Base-by-base conservation (phyloP, 2,329 filamentous ascomycete species). In the Ceratocystis colombiana region DNA sequence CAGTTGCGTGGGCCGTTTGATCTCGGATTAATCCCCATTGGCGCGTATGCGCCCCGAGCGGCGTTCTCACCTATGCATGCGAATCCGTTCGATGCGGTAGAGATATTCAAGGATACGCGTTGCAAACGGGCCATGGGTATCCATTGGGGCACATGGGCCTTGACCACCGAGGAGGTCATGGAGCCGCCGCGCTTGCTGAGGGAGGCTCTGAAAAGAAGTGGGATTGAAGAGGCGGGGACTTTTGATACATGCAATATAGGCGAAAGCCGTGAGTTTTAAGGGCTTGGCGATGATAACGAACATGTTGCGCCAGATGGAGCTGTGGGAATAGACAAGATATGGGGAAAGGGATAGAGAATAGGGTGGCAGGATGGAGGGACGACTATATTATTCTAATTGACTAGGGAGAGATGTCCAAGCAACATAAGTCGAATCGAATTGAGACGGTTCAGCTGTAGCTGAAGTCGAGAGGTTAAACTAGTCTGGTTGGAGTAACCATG, bases 61-160 rank as follows among this genome's bases (percentile, higher is more conserved):
- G 74, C 94, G 69, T 92, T 94, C 79, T 90, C 86, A 61, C 78
- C 85, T 22, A 86, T 95, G 81, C 93, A 97, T 74, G 88, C 89
- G 6, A 89, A 95, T 73, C 93, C 93, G 0, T 86, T 85, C 70
- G 93, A 97, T 73, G 84, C 87, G 0, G 91, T 96, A 46, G 90
- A 94, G 71, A 96, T 97, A 71, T 96, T 96, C 75, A 75, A 79
- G 5, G 92, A 96, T 71, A 95, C 90, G 0, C 82, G 82, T 70
- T 96, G 92, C 77, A 80, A 83, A 71, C 79, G 77, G 20, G 92
- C 91, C 25, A 80, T 96, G 77, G 92, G 84, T 1, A 96, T 96
- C 71, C 93, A 96, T 73, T 96, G 92, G 91, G 92, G 91, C 1
- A 87, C 88, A 0, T 96, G 92, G 90, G 86, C 89, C 0, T 76